Conservation (phyloP, 1,284 basidiomycete species). For the Cryptococcus sp. region DNA sequence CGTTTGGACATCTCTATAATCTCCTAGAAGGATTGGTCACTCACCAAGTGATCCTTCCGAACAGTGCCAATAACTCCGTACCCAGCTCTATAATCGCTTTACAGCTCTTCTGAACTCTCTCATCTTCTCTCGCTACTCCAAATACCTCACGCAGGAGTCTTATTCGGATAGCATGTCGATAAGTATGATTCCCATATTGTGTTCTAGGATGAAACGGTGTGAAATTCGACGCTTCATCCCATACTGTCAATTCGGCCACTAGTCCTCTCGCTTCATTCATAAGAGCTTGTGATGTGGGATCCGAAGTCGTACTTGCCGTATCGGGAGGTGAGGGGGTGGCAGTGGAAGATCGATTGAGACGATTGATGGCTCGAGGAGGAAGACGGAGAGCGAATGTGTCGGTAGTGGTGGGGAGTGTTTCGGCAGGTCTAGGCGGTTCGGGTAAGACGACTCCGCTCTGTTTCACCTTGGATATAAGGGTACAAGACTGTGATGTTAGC, state of each 20-base stretch:
- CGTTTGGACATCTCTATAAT: background rate
- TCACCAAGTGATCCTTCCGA: constrained; percentile 38
- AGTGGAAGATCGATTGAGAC: background rate
- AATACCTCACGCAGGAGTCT: constrained; percentile 37
- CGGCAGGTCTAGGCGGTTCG: background rate
- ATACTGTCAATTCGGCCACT: constrained; percentile 35
- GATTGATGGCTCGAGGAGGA: background rate
- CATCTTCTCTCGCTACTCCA: constrained; percentile 27
- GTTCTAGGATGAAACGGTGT: constrained; percentile 37
- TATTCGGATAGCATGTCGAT: constrained; percentile 39
- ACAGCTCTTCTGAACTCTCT: constrained; percentile 26
- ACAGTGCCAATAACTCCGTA: constrained; percentile 36
- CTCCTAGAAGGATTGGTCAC: background rate
- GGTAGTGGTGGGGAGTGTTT: background rate
- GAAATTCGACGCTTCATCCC: constrained; percentile 40
- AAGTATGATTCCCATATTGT: constrained; percentile 40
- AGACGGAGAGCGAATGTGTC: constrained; percentile 2
- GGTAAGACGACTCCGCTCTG: constrained; percentile 5
- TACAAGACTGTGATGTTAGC: constrained; percentile 8
- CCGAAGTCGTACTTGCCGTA: constrained; percentile 10
- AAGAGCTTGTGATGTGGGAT: background rate
- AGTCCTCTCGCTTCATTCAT: constrained; percentile 25
- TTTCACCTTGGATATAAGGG: constrained; percentile 21
- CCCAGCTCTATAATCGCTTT: constrained; percentile 39
- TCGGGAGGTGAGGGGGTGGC: background rate